Evolutionary conservation across 176 grass and related monocot genomes (phyloP).

Genomic region (Zea mays): Zm-B73-REFERENCE-NAM-5.0 NC_050101.1:175524501-175525000

Average conservation of each 20-base stretch:
- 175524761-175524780: conserved; percentile 83
- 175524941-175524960: conserved; percentile 87
- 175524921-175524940: conserved; percentile 92
- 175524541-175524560: conserved; percentile 21
- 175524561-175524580: background rate
- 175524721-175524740: conserved; percentile 73
- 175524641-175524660: background rate
- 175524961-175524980: conserved; percentile 47
- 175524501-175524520: conserved; percentile 66
- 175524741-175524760: conserved; percentile 69
- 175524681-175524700: background rate
- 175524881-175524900: conserved; percentile 93
- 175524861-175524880: conserved; percentile 99
- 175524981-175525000: background rate
- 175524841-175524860: conserved; percentile 70
- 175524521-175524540: conserved; percentile 54
- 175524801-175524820: conserved; percentile 44
- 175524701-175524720: conserved; percentile 44
- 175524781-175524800: conserved; percentile 66
- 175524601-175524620: conserved; percentile 9
- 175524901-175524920: conserved; percentile 95
- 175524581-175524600: conserved; percentile 51
- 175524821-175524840: conserved; percentile 45
- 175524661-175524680: background rate
- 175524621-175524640: conserved; percentile 41